These are phyloP conservation scores for Teratosphaeria pseudoeucalypti DNA, from an alignment of 2,329 filamentous ascomycete genomes.

Conservation along the genomic window DNA sequence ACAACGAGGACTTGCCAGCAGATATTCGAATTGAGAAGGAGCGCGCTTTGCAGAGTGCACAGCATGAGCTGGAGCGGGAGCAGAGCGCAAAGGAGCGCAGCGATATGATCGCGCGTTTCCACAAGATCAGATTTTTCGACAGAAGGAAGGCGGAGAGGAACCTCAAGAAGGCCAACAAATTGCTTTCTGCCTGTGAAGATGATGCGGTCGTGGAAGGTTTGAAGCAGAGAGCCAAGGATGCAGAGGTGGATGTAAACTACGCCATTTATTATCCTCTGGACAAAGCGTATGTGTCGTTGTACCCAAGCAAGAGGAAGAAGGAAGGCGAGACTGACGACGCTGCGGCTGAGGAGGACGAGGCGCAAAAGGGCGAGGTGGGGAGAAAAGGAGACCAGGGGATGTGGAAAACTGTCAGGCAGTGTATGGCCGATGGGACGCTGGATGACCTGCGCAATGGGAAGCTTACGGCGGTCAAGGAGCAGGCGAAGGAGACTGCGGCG, in stretches of 20 bases:
- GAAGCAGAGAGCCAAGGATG: constrained; percentile 24
- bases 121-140: constrained; percentile 81
- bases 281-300: constrained; percentile 57
- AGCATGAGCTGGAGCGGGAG: constrained; percentile 51
- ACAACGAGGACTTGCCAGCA: constrained; percentile 26
- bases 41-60: constrained; percentile 57
- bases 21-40: constrained; percentile 58
- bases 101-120: constrained; percentile 67
- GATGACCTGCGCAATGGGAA: constrained; percentile 47
- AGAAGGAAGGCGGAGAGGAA: constrained; percentile 61
- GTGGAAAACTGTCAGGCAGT: constrained; percentile 57
- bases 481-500: neutral
- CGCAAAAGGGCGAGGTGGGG: constrained; percentile 28
- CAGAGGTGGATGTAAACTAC: constrained; percentile 67
- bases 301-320: constrained; percentile 23
- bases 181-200: constrained; percentile 43
- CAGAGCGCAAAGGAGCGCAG: constrained; percentile 51
- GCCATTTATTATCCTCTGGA: constrained; percentile 61
- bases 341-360: constrained; percentile 23
- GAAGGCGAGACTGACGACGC: constrained; percentile 20
- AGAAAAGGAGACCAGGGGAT: constrained; percentile 44
- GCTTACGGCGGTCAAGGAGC: constrained; percentile 10
- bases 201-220: constrained; percentile 24
- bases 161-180: constrained; percentile 54
- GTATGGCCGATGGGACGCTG: constrained; percentile 49